Percentiles rank a stretch among this genome's conserved stretches.
Evolutionary conservation across 2,329 filamentous ascomycete species (phyloP).

Genomic region (Sporothrix mexicana): DNA sequence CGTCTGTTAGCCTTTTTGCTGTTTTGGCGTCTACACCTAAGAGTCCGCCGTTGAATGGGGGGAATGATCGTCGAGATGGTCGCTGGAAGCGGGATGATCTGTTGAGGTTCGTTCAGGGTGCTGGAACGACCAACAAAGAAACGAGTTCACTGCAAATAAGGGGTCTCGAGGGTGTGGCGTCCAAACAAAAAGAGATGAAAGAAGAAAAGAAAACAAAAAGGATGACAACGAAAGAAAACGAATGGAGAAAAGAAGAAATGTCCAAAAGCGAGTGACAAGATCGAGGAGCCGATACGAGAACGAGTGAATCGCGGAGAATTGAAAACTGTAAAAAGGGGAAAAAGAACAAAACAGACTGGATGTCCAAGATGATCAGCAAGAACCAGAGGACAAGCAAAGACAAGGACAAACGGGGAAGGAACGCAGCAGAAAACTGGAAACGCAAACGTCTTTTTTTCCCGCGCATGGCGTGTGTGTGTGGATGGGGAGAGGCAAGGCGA

Average conservation of each 20-base stretch:
- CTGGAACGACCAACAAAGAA: not conserved
- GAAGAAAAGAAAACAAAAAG: constrained; percentile 20
- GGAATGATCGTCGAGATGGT: constrained; percentile 13
- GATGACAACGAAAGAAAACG: not conserved
- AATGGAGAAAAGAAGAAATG: constrained; percentile 4
- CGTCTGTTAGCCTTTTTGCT: not conserved
- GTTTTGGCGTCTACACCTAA: not conserved
- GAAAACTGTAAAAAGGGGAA: not conserved
- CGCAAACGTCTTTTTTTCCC: constrained; percentile 20
- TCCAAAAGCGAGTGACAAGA: constrained; percentile 6
- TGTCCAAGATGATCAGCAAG: constrained; percentile 7
- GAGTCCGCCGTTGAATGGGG: not conserved
- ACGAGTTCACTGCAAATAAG: not conserved
- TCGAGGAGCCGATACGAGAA: constrained; percentile 22
- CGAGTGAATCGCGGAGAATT: constrained; percentile 20
- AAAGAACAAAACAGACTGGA: constrained; percentile 23
- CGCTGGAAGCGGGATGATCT: constrained; percentile 3
- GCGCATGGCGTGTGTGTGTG: constrained; percentile 22
- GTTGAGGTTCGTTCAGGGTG: not conserved
- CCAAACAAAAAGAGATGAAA: constrained; percentile 5
- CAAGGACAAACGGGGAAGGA: constrained; percentile 24
- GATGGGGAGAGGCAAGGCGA: constrained; percentile 24
- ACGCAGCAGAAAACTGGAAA: constrained; percentile 22
- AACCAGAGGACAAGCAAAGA: constrained; percentile 21
- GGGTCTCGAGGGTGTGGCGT: not conserved